phyloP scores from a whole-genome alignment of 352 stramenopile species.

The Pythium insidiosum region DNA sequence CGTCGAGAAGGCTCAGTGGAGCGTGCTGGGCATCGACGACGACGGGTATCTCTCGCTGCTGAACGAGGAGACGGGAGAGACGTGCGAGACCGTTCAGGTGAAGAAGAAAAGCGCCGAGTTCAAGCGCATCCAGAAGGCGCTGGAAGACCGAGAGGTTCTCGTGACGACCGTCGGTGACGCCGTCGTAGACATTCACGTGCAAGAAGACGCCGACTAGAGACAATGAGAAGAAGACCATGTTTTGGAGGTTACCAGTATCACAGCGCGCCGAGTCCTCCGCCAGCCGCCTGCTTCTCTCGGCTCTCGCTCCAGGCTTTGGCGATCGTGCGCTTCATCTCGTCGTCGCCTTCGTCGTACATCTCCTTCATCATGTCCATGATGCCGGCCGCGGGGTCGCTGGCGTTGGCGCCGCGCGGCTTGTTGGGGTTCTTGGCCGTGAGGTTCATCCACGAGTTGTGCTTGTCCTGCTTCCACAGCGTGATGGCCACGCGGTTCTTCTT shows the following conservation, averaged over 20 bases:
- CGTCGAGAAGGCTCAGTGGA: conserved; percentile 31
- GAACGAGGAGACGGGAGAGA: conserved; percentile 56
- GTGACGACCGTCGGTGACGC: conserved; percentile 46
- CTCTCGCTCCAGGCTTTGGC: conserved; percentile 85
- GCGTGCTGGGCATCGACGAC: conserved; percentile 60
- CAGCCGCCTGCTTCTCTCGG: conserved; percentile 45
- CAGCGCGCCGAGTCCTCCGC: too few species aligned
- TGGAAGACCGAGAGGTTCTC: conserved; percentile 47
- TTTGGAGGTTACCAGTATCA: too few species aligned
- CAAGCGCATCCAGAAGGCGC: conserved; percentile 58
- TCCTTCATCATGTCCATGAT: conserved; percentile 93
- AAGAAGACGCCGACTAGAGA: too few species aligned
- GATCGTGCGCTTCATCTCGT: conserved; percentile 87
- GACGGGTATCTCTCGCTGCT: conserved; percentile 73
- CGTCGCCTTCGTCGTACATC: conserved; percentile 86
- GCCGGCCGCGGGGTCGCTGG: conserved; percentile 59
- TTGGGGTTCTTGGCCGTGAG: conserved; percentile 76
- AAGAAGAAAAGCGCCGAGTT: conserved; percentile 57
- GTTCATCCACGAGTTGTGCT: conserved; percentile 74
- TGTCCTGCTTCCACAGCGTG: conserved; percentile 65
- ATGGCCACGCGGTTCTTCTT: conserved; percentile 86
- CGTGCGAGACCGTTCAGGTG: conserved; percentile 57
- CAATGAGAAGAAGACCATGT: too few species aligned
- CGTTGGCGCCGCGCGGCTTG: conserved; percentile 34
- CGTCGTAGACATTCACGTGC: conserved; percentile 36